These are phyloP conservation scores for Chlamydomonas sp. DNA, from an alignment of 139 green algal species.

Conservation along the genomic window DNA sequence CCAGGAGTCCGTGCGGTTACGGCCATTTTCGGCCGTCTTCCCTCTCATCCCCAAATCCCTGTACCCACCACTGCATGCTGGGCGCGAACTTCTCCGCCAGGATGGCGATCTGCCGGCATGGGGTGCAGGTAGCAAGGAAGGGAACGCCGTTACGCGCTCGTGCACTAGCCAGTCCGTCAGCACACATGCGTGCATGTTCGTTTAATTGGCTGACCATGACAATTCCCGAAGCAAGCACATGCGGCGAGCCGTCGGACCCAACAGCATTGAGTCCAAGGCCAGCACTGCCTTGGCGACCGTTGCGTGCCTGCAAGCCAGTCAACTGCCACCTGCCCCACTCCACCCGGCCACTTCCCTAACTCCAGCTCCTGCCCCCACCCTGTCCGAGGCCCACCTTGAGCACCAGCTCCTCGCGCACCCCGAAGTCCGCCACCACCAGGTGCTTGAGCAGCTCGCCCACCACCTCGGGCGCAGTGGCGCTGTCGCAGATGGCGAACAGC, in stretches of 20 bases:
- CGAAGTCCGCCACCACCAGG: conserved; percentile 87
- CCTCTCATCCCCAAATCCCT: background rate
- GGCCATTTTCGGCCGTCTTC: too few species aligned
- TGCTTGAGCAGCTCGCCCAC: conserved; percentile 79
- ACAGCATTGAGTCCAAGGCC: too few species aligned
- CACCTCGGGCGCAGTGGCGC: conserved; percentile 58
- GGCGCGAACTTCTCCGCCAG: conserved; percentile 93
- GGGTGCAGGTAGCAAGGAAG: background rate
- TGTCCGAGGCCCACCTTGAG: conserved; percentile 79
- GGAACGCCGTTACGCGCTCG: background rate
- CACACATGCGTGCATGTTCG: too few species aligned
- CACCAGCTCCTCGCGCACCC: conserved; percentile 95
- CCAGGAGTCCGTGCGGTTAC: too few species aligned
- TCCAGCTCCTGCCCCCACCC: background rate
- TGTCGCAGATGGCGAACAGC: conserved; percentile 92
- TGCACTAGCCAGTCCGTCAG: too few species aligned
- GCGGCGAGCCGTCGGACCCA: too few species aligned
- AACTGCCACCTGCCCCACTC: background rate
- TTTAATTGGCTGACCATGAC: too few species aligned
- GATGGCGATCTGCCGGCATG: conserved; percentile 71
- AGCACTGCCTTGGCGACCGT: too few species aligned
- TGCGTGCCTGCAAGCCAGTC: background rate
- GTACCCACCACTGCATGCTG: conserved; percentile 84
- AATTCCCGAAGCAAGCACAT: too few species aligned
- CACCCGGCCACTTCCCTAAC: background rate